Evolutionary conservation across 2,329 filamentous ascomycete genomes (phyloP).

Genomic region (Bipolaris gigantea): DNA sequence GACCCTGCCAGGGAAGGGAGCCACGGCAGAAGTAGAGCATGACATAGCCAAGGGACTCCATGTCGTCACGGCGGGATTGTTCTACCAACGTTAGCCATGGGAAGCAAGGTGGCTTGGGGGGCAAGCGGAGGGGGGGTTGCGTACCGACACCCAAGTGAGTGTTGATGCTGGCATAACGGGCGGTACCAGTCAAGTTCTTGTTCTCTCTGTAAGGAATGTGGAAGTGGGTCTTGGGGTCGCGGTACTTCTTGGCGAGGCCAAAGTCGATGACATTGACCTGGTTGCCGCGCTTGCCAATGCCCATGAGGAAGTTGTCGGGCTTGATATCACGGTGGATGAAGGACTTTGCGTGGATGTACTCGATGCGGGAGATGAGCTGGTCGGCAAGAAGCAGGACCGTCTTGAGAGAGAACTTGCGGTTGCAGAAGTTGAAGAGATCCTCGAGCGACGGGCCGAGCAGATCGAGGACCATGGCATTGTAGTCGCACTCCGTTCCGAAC

Average conservation of each 20-base stretch:
- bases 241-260: slow-evolving; percentile 98
- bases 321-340: slow-evolving; percentile 99
- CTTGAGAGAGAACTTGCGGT: slow-evolving; percentile 99
- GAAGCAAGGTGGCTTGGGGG: neutral
- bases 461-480: slow-evolving; percentile 99
- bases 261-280: slow-evolving; percentile 99
- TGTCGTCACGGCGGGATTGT: slow-evolving; percentile 98
- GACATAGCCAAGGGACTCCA: slow-evolving; percentile 98
- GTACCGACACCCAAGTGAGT: slow-evolving; percentile 91
- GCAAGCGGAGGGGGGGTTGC: slow-evolving; percentile 28
- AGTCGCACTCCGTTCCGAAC: slow-evolving; percentile 99
- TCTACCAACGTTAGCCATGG: slow-evolving; percentile 56
- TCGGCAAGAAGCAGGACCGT: slow-evolving; percentile 95
- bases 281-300: slow-evolving; percentile 97
- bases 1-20: slow-evolving; percentile 96
- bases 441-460: slow-evolving; percentile 93
- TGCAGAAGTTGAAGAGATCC: slow-evolving; percentile 99
- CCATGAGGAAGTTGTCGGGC: slow-evolving; percentile 99
- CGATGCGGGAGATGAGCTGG: slow-evolving; percentile 97
- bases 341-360: slow-evolving; percentile 99
- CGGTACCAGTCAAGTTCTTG: slow-evolving; percentile 99
- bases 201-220: slow-evolving; percentile 99
- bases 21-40: slow-evolving; percentile 99
- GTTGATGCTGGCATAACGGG: slow-evolving; percentile 98
- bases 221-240: slow-evolving; percentile 99